Conservation (phyloP, 345 rosid genomes). For the Murraya koenigii region DNA sequence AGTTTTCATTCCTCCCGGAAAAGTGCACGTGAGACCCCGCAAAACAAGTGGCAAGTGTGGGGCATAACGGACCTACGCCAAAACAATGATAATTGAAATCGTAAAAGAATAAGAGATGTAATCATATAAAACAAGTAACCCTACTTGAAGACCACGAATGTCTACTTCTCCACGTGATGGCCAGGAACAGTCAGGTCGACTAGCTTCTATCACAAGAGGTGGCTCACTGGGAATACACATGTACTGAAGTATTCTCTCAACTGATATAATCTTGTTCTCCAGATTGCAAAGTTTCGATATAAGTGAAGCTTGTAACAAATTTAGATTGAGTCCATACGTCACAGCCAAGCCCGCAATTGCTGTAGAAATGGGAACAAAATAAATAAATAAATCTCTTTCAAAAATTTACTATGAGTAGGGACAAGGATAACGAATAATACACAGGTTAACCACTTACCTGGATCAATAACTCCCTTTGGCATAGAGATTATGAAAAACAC, state of each 20-base stretch:
- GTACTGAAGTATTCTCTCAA: conserved; percentile 69
- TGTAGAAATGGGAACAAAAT: conserved; percentile 6
- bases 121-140: not conserved
- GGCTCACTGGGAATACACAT: conserved; percentile 56
- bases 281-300: conserved; percentile 48
- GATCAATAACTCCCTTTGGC: conserved; percentile 53
- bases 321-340: conserved; percentile 51
- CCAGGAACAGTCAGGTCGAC: conserved; percentile 49
- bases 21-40: conserved; percentile 48
- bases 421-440: not conserved
- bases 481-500: conserved; percentile 57
- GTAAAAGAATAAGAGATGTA: not conserved
- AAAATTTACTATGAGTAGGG: not conserved
- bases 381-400: not conserved
- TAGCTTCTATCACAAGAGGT: conserved; percentile 53
- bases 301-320: conserved; percentile 41
- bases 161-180: conserved; percentile 56
- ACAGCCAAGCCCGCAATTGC: conserved; percentile 58
- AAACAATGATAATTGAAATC: not conserved
- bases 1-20: conserved; percentile 47
- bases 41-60: conserved; percentile 56
- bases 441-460: conserved; percentile 38
- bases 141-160: conserved; percentile 47
- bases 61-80: conserved; percentile 45
- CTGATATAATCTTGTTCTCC: conserved; percentile 56